Conservation (phyloP, 768 basidiomycete genomes). For the Suillus tomentosus region DNA sequence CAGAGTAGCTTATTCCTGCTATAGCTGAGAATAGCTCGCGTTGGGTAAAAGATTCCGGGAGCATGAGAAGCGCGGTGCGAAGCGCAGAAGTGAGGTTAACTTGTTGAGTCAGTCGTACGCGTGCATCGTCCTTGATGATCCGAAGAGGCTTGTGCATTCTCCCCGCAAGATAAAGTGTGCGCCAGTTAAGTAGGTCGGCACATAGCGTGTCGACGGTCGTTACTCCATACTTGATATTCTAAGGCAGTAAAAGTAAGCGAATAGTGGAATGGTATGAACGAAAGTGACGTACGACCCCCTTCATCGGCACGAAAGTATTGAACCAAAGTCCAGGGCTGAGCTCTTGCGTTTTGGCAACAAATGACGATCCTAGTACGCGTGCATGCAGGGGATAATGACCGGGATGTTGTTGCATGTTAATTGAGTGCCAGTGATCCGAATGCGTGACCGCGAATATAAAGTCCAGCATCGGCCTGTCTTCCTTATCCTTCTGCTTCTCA, state of each 20-base stretch:
- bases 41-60: slow-evolving; percentile 83
- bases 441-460: slow-evolving; percentile 97
- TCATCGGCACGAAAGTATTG: slow-evolving; percentile 84
- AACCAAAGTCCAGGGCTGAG: slow-evolving; percentile 92
- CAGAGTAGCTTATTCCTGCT: slow-evolving; percentile 81
- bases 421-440: slow-evolving; percentile 89
- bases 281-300: slow-evolving; percentile 70
- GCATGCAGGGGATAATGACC: slow-evolving; percentile 89
- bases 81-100: slow-evolving; percentile 92
- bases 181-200: slow-evolving; percentile 90
- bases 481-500: slow-evolving; percentile 32
- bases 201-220: slow-evolving; percentile 90
- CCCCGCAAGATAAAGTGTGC: slow-evolving; percentile 89
- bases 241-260: slow-evolving; percentile 13
- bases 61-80: slow-evolving; percentile 84
- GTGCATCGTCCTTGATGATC: slow-evolving; percentile 90
- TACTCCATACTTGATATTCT: slow-evolving; percentile 97
- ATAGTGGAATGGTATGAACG: neutral
- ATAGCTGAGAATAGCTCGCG: slow-evolving; percentile 82
- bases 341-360: slow-evolving; percentile 78
- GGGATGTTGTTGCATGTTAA: slow-evolving; percentile 92
- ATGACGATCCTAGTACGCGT: slow-evolving; percentile 79
- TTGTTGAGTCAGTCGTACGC: slow-evolving; percentile 88
- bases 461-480: slow-evolving; percentile 80
- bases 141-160: slow-evolving; percentile 97